phyloP scores from a whole-genome alignment of 768 basidiomycete species.

The Flagelloscypha sp. region DNA sequence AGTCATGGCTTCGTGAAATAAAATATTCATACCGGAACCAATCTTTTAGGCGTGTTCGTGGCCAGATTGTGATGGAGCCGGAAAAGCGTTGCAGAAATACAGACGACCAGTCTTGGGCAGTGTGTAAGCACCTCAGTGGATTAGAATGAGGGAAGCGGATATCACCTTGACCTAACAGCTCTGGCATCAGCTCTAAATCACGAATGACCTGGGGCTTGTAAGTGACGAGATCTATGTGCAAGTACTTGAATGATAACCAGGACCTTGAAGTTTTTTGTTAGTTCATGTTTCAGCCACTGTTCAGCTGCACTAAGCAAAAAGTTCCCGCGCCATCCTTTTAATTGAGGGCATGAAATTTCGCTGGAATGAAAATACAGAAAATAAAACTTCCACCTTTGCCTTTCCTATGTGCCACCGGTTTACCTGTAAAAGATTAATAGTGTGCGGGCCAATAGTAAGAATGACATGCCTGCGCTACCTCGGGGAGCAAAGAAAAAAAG shows the following conservation, averaged over 20 bases:
- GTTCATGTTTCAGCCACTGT: slow-evolving; percentile 90
- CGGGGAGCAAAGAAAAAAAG: slow-evolving; percentile 90
- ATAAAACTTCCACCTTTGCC: slow-evolving; percentile 56
- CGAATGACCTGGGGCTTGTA: slow-evolving; percentile 62
- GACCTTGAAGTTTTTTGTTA: slow-evolving; percentile 93
- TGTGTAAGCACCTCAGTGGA: too few relatives aligned
- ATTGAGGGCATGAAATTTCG: slow-evolving; percentile 1
- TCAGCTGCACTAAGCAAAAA: slow-evolving; percentile 88
- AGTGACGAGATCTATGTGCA: background rate
- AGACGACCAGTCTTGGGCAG: slow-evolving; percentile 91
- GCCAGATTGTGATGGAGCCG: slow-evolving; percentile 81
- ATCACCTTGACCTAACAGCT: slow-evolving; percentile 81
- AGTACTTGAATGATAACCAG: background rate
- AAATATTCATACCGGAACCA: too few relatives aligned
- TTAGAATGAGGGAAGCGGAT: too few relatives aligned
- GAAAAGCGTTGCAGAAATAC: slow-evolving; percentile 95
- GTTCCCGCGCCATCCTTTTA: slow-evolving; percentile 85
- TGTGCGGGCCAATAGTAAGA: too few relatives aligned
- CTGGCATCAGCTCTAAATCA: slow-evolving; percentile 92
- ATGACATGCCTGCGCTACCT: too few relatives aligned
- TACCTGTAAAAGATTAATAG: slow-evolving; percentile 86
- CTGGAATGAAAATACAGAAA: background rate
- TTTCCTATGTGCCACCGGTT: slow-evolving; percentile 89
- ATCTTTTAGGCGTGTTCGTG: slow-evolving; percentile 70
- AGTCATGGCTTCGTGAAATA: too few relatives aligned